Evolutionary conservation across 768 basidiomycete species (phyloP), one percentile per base, ranked within the genome.

Genomic region (Suillus cothurnatus): DNA sequence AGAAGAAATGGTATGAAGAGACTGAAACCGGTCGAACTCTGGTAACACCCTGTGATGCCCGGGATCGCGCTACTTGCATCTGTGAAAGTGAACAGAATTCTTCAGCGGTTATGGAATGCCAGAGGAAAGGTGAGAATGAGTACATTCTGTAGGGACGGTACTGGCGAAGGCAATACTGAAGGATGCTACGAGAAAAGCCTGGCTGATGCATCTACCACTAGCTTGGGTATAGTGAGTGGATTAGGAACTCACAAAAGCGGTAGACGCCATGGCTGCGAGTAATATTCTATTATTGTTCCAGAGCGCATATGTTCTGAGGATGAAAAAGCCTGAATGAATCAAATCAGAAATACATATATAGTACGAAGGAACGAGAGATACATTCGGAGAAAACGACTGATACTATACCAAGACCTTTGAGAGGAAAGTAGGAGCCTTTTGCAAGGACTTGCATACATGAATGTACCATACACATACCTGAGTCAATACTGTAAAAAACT

Each of bases 401-500:
- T 14, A 49, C 0, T 14, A 49, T 5, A 23, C 4, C 23, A 9
- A 52, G 17, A 28, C 26, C 50, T 52, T 15, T 19, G 17, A 31
- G 7, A 17, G 17, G 26, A 9, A 31, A 5, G 2, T n/a, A 2
- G 26, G 1, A 17, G 7, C 28, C 0, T 17, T 52, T 6, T 0
- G 26, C 8, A 9, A 52, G 15, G 17, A 19, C 4, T 3, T 52
- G 17, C 50, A 31, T 9, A 19, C 4, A 57, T n/a, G 21, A 0
- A 8, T 36, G 32, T 23, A 4, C 14, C 14, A 56, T 36, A 34
- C 12, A n/a, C 32, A 6, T 36, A 56, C 55, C 12, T 56, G 12
- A 7, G 14, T 1, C 3, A n/a, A 56, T 4, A 34, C 1, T 34
- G n/a, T 3, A 6, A 6, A 23, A 15, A 0, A 15, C 0, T 4